A percentile compares a stretch with the other conserved stretches of the same genome.
phyloP scores from a whole-genome alignment of 441 rosid genomes.

The Mallotus japonicus region DNA sequence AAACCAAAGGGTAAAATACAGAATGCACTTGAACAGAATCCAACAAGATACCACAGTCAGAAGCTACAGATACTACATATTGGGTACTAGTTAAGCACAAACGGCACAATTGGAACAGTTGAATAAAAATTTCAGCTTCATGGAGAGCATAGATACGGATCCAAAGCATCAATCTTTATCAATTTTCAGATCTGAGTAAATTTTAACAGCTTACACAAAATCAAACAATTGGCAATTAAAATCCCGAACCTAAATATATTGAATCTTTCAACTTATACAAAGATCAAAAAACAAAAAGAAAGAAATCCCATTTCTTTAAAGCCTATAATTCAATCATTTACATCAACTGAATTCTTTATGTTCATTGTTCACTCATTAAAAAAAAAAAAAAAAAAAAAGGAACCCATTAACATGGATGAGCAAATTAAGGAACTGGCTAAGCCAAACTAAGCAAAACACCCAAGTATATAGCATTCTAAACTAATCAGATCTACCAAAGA shows the following conservation, averaged over 20 bases:
- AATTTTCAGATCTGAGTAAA: slow-evolving; percentile 19
- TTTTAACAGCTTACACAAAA: neutral
- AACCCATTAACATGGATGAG: neutral
- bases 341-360: neutral
- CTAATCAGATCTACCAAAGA: slow-evolving; percentile 1
- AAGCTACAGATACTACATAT: neutral
- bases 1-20: neutral
- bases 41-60: neutral
- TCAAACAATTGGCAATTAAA: neutral
- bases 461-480: neutral
- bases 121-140: neutral
- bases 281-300: neutral
- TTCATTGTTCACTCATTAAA: neutral
- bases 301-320: neutral
- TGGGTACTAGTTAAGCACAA: neutral
- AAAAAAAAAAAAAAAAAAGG: neutral
- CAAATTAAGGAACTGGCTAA: neutral
- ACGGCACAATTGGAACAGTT: neutral
- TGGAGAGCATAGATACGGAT: neutral
- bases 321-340: neutral
- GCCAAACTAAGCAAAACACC: neutral
- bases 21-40: neutral
- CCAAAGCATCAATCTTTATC: neutral
- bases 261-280: neutral
- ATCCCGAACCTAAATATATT: neutral